phyloP scores from a whole-genome alignment of 208 protist species.

The Crithidia sp. region DNA sequence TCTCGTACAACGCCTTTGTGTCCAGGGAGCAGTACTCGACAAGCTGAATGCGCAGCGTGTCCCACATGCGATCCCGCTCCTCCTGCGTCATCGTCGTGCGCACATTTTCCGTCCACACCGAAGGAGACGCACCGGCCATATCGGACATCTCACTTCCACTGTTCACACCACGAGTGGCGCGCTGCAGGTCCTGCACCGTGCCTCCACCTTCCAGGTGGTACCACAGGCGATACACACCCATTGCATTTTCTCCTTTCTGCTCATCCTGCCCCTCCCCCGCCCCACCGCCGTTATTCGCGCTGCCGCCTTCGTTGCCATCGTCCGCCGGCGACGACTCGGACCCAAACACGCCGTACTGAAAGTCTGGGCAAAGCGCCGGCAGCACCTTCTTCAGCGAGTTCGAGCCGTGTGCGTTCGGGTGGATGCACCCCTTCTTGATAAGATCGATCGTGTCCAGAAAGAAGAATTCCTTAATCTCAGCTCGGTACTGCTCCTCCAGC shows the following conservation, averaged over 20 bases:
- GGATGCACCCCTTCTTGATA: slow-evolving; percentile 77
- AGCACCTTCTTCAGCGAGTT: slow-evolving; percentile 93
- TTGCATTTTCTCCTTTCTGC: slow-evolving; percentile 91
- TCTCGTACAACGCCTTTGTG: slow-evolving; percentile 87
- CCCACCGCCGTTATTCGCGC: slow-evolving; percentile 1
- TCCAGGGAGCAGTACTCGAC: slow-evolving; percentile 93
- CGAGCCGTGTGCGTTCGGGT: slow-evolving; percentile 85
- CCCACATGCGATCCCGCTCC: slow-evolving; percentile 72
- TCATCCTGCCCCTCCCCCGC: slow-evolving; percentile 36
- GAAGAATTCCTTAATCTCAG: slow-evolving; percentile 82
- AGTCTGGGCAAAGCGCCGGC: slow-evolving; percentile 84
- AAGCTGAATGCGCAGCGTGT: slow-evolving; percentile 81
- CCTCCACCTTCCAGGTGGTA: slow-evolving; percentile 87
- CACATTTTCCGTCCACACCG: slow-evolving; percentile 22
- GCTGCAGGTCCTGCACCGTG: slow-evolving; percentile 75
- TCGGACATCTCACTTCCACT: background rate
- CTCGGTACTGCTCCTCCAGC: slow-evolving; percentile 74
- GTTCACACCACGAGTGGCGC: slow-evolving; percentile 11
- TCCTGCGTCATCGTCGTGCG: slow-evolving; percentile 42
- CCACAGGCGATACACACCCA: slow-evolving; percentile 90
- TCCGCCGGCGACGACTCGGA: slow-evolving; percentile 35
- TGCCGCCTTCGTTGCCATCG: slow-evolving; percentile 1
- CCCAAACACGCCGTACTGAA: slow-evolving; percentile 89
- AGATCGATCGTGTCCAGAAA: slow-evolving; percentile 90
- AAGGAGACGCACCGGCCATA: background rate